Conservation (phyloP, 1,139 yeast genomes). For the Debaryomyces sp. region DNA sequence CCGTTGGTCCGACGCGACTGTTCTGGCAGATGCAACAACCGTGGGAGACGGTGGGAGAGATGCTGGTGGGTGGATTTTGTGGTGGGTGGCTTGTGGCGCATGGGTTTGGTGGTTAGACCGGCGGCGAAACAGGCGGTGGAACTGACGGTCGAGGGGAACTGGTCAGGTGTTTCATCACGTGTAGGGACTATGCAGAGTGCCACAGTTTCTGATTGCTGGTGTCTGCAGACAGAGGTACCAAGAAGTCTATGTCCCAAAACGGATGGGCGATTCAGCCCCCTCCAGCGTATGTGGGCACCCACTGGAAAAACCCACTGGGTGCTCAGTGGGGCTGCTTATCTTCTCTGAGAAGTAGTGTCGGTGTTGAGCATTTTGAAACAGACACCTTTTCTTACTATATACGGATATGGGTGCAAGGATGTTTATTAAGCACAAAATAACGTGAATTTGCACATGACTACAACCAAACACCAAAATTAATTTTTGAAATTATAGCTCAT, state of each 20-base stretch:
- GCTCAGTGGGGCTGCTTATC: not conserved
- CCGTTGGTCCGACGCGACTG: not conserved
- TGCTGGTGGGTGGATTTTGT: not conserved
- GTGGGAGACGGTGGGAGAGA: not conserved
- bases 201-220: not conserved
- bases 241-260: not conserved
- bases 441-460: not conserved
- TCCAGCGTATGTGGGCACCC: not conserved
- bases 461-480: not conserved
- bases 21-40: not conserved
- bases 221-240: not conserved
- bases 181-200: not conserved
- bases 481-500: constrained; percentile 3
- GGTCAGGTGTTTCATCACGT: not conserved
- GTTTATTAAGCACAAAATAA: not conserved
- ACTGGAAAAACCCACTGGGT: not conserved
- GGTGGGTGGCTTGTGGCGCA: not conserved
- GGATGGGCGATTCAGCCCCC: not conserved
- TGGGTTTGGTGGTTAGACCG: not conserved
- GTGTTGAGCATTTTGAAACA: too few relatives aligned
- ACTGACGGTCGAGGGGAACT: not conserved
- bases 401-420: not conserved
- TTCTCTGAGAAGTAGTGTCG: too few relatives aligned
- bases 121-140: too few relatives aligned
- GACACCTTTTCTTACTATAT: too few relatives aligned